Conservation (phyloP, 768 basidiomycete species). For the Sarcodon aspratus region DNA sequence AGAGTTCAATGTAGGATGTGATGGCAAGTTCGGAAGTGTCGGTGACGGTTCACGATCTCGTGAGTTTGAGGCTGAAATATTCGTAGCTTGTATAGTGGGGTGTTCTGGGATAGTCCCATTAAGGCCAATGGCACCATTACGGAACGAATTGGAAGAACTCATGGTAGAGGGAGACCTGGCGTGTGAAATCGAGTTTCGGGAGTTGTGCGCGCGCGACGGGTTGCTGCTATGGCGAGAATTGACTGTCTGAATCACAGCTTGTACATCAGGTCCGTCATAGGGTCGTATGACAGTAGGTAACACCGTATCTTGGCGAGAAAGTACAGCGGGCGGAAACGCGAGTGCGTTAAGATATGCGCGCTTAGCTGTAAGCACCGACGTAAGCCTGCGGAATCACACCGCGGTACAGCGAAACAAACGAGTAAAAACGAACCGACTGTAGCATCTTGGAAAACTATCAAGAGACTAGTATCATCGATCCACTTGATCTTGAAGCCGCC, state of each 20-base stretch:
- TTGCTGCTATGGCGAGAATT: conserved; percentile 59
- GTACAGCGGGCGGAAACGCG: conserved; percentile 66
- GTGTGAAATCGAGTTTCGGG: conserved; percentile 29
- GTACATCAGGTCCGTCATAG: conserved; percentile 92
- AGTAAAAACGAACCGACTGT: conserved; percentile 57
- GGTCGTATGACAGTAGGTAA: conserved; percentile 60
- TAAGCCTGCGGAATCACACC: not conserved
- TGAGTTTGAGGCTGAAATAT: conserved; percentile 7
- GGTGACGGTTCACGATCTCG: conserved; percentile 63
- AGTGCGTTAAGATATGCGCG: conserved; percentile 89
- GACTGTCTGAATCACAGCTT: conserved; percentile 71
- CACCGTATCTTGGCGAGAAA: conserved; percentile 35
- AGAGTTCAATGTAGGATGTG: conserved; percentile 77
- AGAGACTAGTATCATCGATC: conserved; percentile 91
- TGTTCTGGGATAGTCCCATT: conserved; percentile 8
- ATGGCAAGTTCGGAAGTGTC: conserved; percentile 68
- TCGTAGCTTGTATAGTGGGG: conserved; percentile 5
- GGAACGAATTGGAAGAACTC: conserved; percentile 7
- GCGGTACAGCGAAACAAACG: not conserved
- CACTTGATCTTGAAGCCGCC: conserved; percentile 99
- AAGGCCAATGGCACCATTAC: conserved; percentile 17
- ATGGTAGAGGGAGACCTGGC: conserved; percentile 9
- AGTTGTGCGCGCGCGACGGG: conserved; percentile 61
- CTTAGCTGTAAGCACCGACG: conserved; percentile 51
- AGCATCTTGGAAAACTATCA: conserved; percentile 92